Conservation (phyloP, 257 asterid genomes). For the Rhazya stricta region DNA sequence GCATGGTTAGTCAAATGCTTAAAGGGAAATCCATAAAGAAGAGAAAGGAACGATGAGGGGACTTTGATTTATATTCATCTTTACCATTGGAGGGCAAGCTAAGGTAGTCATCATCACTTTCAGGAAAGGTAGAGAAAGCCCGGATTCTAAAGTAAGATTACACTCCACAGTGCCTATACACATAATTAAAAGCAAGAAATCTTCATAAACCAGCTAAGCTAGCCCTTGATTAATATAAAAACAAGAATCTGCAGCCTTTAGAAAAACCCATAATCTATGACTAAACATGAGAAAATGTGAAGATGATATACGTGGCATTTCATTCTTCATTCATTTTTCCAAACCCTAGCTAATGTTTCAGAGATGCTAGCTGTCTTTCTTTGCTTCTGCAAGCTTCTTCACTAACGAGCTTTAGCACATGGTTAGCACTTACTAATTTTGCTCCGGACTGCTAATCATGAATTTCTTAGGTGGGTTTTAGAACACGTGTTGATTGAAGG, state of each 20-base stretch:
- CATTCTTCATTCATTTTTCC: slow-evolving; percentile 18
- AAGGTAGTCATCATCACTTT: slow-evolving; percentile 26
- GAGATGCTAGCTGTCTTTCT: slow-evolving; percentile 26
- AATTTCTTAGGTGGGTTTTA: neutral
- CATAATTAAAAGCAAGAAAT: slow-evolving; percentile 10
- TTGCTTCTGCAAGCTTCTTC: slow-evolving; percentile 19
- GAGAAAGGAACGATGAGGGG: neutral
- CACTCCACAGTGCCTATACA: neutral
- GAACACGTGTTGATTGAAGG: slow-evolving; percentile 20
- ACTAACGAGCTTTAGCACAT: slow-evolving; percentile 42
- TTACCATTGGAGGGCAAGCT: slow-evolving; percentile 24
- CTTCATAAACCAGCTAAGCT: slow-evolving; percentile 6
- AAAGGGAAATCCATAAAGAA: slow-evolving; percentile 1
- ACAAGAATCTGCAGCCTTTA: slow-evolving; percentile 5
- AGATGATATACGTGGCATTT: slow-evolving; percentile 19
- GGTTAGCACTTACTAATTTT: slow-evolving; percentile 31
- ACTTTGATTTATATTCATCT: too few species aligned
- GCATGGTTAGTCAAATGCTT: slow-evolving; percentile 17
- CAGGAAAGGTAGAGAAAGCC: slow-evolving; percentile 16
- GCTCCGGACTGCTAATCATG: neutral
- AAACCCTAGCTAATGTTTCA: neutral
- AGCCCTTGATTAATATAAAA: neutral
- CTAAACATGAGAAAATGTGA: neutral
- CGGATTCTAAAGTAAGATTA: slow-evolving; percentile 13
- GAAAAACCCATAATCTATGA: slow-evolving; percentile 9